Percentiles rank a stretch among this genome's conserved stretches.
phyloP scores from a whole-genome alignment of 2,329 filamentous ascomycete genomes.

The Penicillium frequentans region DNA sequence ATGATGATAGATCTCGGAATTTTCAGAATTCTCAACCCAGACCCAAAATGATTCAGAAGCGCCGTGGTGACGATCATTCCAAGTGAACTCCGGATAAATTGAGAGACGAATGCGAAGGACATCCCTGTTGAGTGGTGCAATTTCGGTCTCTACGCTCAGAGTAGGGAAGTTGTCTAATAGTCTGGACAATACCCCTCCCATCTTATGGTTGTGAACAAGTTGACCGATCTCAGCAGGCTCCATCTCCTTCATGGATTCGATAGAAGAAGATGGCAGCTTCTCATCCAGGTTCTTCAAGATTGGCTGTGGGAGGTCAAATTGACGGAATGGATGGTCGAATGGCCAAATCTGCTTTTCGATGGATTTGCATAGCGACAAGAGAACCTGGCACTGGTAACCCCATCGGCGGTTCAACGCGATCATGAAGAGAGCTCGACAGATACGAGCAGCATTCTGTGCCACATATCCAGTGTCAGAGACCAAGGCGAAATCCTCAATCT shows the following conservation, averaged over 20 bases:
- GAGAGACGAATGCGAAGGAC: conserved; percentile 87
- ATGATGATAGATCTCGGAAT: conserved; percentile 95
- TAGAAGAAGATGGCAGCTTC: conserved; percentile 69
- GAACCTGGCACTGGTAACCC: conserved; percentile 91
- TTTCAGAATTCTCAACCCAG: conserved; percentile 98
- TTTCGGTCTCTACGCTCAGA: conserved; percentile 85
- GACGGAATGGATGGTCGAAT: conserved; percentile 89
- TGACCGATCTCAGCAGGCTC: conserved; percentile 84
- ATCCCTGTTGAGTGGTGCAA: conserved; percentile 91
- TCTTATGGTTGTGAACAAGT: conserved; percentile 85
- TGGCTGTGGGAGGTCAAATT: conserved; percentile 85
- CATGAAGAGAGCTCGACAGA: conserved; percentile 94
- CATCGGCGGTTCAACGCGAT: conserved; percentile 92
- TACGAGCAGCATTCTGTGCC: conserved; percentile 90
- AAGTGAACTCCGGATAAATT: conserved; percentile 84
- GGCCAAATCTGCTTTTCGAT: conserved; percentile 97
- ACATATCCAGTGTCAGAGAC: conserved; percentile 92
- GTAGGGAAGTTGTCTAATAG: conserved; percentile 91
- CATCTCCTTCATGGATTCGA: conserved; percentile 90
- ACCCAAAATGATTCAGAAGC: conserved; percentile 97
- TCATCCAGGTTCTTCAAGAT: conserved; percentile 81
- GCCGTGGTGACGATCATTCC: conserved; percentile 93
- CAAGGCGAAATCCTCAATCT: conserved; percentile 89
- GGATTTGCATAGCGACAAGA: conserved; percentile 90
- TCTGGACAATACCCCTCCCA: conserved; percentile 78